Conservation (phyloP, 768 basidiomycete species). For the Megacollybia marginata region DNA sequence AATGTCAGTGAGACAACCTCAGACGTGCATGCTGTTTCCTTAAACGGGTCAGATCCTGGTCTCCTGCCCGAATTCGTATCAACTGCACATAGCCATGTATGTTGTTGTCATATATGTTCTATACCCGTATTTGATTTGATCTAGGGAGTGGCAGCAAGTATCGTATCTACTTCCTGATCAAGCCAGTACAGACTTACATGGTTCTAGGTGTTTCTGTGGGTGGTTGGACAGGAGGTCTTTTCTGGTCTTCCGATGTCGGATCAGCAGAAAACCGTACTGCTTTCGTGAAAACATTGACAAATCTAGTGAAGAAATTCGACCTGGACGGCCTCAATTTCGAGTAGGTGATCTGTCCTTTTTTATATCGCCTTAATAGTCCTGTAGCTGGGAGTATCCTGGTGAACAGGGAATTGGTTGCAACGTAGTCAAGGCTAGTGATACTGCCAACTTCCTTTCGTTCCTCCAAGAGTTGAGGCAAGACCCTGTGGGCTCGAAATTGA, state of each 20-base stretch:
- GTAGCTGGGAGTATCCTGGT: constrained; percentile 85
- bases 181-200: constrained; percentile 38
- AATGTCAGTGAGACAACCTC: constrained; percentile 27
- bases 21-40: constrained; percentile 30
- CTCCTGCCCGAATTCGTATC: constrained; percentile 52
- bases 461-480: constrained; percentile 61
- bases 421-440: constrained; percentile 50
- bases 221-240: constrained; percentile 62
- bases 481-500: constrained; percentile 45
- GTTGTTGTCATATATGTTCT: constrained; percentile 10
- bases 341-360: constrained; percentile 20
- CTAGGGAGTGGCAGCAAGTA: no score
- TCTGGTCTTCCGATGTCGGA: constrained; percentile 56
- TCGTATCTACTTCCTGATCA: neutral
- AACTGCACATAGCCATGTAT: constrained; percentile 34
- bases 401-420: constrained; percentile 70
- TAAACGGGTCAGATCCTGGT: constrained; percentile 38
- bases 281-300: constrained; percentile 52
- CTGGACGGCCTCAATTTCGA: constrained; percentile 56
- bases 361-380: neutral
- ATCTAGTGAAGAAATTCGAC: constrained; percentile 43
- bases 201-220: constrained; percentile 52
- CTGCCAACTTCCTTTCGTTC: constrained; percentile 74
- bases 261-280: constrained; percentile 50
- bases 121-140: neutral